Base-by-base conservation (phyloP, 495 filamentous ascomycete species). In the Podospora conica region DNA sequence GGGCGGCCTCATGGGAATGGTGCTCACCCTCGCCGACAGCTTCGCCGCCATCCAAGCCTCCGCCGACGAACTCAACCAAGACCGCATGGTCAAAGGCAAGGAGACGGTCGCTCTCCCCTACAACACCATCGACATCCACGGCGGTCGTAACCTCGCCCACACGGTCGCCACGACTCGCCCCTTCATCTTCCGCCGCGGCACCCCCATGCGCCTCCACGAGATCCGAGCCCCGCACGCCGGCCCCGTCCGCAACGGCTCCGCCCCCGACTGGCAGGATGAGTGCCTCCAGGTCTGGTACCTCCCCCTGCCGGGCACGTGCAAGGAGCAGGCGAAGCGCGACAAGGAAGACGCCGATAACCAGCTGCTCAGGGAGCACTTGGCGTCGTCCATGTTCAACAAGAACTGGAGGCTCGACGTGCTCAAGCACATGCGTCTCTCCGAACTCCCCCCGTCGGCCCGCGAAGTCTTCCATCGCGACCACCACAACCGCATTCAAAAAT, bases 141-240 rank as follows among this genome's bases (percentile, higher is more conserved):
- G 92, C 9, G 83, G 88, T 8, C 82, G 83, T 63, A 97, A 97
- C 74, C 70, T 97, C 55, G 82, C 84, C 25, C 90, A 97, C 70
- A 84, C 85, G 1, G 72, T 98, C 53, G 93, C 92, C 29, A 90
- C 91, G 0, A 86, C 90, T n/a, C 84, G 95, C 53, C 78, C 86
- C 29, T 98, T 96, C 75, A 83, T 98, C n/a, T 94, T 98, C 72
- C 82, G 95, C 25, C 91, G 88, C 71, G 87, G 88, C 0, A 82
- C 94, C 73, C 91, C 92, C 1, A 54, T 97, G 2, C 77, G 73
- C 22, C 82, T 86, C 24, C 80, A 82, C 57, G 95, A 98, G 75
- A 81, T 90, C 63, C 79, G 79, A 53, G 65, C 77, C 76, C 81
- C 89, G 61, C 79, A 79, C 48, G 64, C 77, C 22, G 81, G 83